Base-by-base conservation (phyloP, 257 asterid species). In the Solanum rostratum region DNA sequence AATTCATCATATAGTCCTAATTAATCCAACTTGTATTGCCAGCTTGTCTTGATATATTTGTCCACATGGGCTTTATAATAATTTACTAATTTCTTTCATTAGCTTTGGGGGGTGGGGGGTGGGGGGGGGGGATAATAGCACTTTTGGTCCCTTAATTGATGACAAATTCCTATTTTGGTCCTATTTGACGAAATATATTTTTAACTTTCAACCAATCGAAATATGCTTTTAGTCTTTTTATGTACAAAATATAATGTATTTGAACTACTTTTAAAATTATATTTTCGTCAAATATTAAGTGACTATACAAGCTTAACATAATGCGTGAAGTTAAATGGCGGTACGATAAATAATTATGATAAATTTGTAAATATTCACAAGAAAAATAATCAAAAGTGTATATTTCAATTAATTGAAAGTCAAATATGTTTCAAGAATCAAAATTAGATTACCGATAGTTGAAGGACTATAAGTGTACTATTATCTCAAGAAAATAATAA, bases 321-420 rank as follows among this genome's bases (percentile, higher is more conserved):
- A 62, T 3, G 13, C 6, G 11, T 13, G 39, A 24, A 13, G 14
- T 13, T 63, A 29, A 27, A 14, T 30, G 2, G 45, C 15, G 8
- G 1, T 29, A 65, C 1, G 0, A 6, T 14, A 6, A 14, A 14
- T 3, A 29, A 1, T 65, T 29, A 29, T 15, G n/a, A 0, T 13
- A 29, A 63, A 14, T 1, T 29, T 29, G 3, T 3, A n/a, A 0
- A 63, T 27, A 14, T 13, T 65, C 3, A 7, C 0, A 14, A 65
- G n/a, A 18, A 65, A 29, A 65, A 6, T 14, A 2, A 65, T 62
- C 2, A 62, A 62, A 6, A 24, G 19, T 7, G 10, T 4, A 27
- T 27, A 2, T 62, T 1, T 65, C 22, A 14, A 7, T 29, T 29
- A 65, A 29, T 65, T 65, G 22, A 29, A 65, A 12, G n/a, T 14